Percentiles rank a stretch among this genome's conserved stretches.
Conservation (phyloP, 176 grass and related monocot species). For the Lolium multiflorum region DNA sequence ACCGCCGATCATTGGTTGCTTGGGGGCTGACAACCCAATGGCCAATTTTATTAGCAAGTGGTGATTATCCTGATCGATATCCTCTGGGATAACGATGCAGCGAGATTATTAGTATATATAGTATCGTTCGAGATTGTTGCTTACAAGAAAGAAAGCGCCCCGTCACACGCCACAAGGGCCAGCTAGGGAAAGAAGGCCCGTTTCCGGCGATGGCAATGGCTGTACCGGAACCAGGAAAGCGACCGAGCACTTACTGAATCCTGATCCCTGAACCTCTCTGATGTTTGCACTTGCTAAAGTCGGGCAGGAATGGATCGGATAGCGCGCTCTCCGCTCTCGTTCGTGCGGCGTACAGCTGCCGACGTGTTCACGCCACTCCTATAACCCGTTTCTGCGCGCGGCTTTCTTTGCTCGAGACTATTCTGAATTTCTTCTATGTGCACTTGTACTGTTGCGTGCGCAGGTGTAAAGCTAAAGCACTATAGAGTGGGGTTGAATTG, state of each 20-base stretch:
- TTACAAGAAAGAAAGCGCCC: slow-evolving; percentile 1
- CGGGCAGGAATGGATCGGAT: background rate
- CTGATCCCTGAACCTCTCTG: background rate
- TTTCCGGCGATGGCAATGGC: slow-evolving; percentile 7
- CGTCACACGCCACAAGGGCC: slow-evolving; percentile 1
- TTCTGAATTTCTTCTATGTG: background rate
- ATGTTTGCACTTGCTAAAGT: background rate
- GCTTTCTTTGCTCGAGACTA: background rate
- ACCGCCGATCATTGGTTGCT: background rate
- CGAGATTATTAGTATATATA: background rate
- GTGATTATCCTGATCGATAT: background rate
- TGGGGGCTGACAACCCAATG: slow-evolving; percentile 2
- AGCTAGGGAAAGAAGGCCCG: background rate
- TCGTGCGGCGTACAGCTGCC: background rate
- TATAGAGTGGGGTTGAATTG: too few relatives aligned
- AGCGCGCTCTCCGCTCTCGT: background rate
- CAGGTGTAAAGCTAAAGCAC: background rate
- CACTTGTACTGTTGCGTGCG: background rate
- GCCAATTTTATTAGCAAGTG: slow-evolving; percentile 19
- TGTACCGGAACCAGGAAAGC: background rate
- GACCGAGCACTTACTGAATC: background rate
- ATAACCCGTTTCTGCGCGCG: background rate
- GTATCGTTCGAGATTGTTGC: background rate
- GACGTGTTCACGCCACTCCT: background rate
- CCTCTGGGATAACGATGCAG: slow-evolving; percentile 13